Evolutionary conservation across 257 asterid genomes (phyloP), one percentile per base, ranked within the genome.

Genomic region (Phtheirospermum japonicum): DNA sequence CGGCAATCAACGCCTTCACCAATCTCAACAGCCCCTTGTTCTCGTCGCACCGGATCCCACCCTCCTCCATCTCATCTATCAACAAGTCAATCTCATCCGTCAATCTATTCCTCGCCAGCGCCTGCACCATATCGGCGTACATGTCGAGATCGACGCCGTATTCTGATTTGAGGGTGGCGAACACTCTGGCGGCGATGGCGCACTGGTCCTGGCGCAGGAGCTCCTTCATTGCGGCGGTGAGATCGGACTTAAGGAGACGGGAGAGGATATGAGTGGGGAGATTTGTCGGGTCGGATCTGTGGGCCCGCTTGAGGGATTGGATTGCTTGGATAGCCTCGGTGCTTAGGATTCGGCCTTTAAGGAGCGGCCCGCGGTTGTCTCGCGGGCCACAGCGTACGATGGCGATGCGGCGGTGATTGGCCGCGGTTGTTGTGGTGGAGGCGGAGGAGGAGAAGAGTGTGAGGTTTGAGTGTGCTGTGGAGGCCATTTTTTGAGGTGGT

Each of bases 241-340:
- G 95, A 76, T 91, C 98, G 69, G 95, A 42, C 68, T 91, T 91
- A 67, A 91, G 48, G 59, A 91, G 94, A 52, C 98, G 96, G 37
- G 82, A 69, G 74, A 91, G 82, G 57, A 68, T 67, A n/a, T 80
- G 78, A 0, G 82, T 79, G 57, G 83, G 82, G 80, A 77, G 85
- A 33, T 71, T 68, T 12, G 73, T 13, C 16, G 89, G 83, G 68
- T 80, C 75, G 16, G 81, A 54, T 57, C 88, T 68, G 72, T 84
- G 71, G 68, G 88, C 85, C 16, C 96, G 87, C 54, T 91, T 91
- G 49, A 91, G 93, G 52, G 95, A 69, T 71, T 91, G 96, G 61
- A 91, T 83, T 6, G 95, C 95, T 64, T 91, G 96, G 71, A 91
- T 91, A 46, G 98, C 96, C 70, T 91, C 98, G 57, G 57, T 84